Evolutionary conservation across 768 basidiomycete genomes (phyloP).

Genomic region (Pleurotus platypus): DNA sequence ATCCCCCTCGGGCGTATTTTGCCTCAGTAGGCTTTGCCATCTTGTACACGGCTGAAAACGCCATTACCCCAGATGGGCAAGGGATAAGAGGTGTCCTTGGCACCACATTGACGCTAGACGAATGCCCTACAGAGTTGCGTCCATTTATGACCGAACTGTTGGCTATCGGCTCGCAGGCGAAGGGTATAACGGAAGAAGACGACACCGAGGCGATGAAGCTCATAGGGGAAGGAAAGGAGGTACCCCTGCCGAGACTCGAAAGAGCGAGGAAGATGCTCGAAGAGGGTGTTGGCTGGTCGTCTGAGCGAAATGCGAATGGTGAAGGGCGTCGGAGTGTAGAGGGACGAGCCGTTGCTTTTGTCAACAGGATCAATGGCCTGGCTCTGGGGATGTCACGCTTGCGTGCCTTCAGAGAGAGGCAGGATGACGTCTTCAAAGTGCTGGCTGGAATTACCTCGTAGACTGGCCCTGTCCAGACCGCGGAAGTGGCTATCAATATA

Average conservation of each 20-base stretch:
- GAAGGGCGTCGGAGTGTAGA: conserved; percentile 49
- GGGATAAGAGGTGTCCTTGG: conserved; percentile 58
- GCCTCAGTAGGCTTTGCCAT: conserved; percentile 71
- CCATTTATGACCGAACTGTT: conserved; percentile 71
- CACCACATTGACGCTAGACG: conserved; percentile 45
- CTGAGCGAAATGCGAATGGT: conserved; percentile 18
- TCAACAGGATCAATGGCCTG: conserved; percentile 74
- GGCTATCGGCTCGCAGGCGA: conserved; percentile 48
- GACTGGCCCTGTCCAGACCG: not conserved
- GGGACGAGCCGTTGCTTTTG: conserved; percentile 65
- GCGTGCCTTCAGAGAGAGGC: conserved; percentile 68
- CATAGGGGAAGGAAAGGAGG: conserved; percentile 29
- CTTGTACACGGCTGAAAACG: conserved; percentile 56
- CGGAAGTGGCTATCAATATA: too few species aligned
- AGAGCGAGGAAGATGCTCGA: conserved; percentile 54
- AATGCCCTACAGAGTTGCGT: conserved; percentile 60
- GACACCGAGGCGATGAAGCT: conserved; percentile 43
- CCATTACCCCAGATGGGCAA: conserved; percentile 43
- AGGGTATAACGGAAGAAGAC: conserved; percentile 52
- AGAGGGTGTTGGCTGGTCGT: conserved; percentile 49
- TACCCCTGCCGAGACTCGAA: conserved; percentile 48
- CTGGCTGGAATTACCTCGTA: conserved; percentile 43
- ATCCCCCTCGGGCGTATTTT: conserved; percentile 77
- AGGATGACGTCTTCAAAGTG: conserved; percentile 68
- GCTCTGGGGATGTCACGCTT: conserved; percentile 69